A percentile compares a stretch with the other conserved stretches of the same genome.
Evolutionary conservation across 2,329 filamentous ascomycete genomes (phyloP).

Genomic region (Phialemoniopsis sp.): DNA sequence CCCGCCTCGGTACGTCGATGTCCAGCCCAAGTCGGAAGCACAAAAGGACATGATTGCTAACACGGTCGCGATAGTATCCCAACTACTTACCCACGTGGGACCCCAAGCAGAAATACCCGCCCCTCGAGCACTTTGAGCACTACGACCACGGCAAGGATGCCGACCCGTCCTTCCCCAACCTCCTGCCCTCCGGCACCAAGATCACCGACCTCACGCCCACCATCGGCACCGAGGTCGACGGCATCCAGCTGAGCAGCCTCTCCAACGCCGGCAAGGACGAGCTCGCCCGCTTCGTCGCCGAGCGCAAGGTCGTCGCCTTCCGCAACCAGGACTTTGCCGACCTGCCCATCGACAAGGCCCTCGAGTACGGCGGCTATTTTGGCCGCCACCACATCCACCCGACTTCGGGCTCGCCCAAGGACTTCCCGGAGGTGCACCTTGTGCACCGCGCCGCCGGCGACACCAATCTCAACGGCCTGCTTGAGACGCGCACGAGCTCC

Average conservation of each 20-base stretch:
- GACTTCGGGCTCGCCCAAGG: conserved; percentile 63
- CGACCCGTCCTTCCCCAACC: conserved; percentile 57
- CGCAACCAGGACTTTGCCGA: conserved; percentile 64
- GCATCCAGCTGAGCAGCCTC: conserved; percentile 62
- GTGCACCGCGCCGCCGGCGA: conserved; percentile 69
- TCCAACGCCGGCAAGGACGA: conserved; percentile 63
- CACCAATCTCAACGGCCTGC: conserved; percentile 54
- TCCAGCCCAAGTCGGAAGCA: neutral
- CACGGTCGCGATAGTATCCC: conserved; percentile 43
- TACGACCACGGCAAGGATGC: conserved; percentile 68
- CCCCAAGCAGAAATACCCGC: conserved; percentile 52
- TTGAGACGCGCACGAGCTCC: conserved; percentile 67
- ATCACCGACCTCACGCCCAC: conserved; percentile 60
- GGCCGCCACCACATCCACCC: conserved; percentile 67
- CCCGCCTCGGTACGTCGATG: no score
- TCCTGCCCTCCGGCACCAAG: conserved; percentile 46
- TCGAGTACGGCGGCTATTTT: conserved; percentile 60
- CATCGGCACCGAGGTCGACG: conserved; percentile 64
- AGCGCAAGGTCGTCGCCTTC: conserved; percentile 69
- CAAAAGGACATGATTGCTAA: neutral
- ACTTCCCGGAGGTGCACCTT: conserved; percentile 66
- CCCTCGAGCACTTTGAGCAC: conserved; percentile 62
- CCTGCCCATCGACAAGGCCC: conserved; percentile 58
- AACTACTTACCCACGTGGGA: conserved; percentile 65
- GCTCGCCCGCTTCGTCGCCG: conserved; percentile 62